Evolutionary conservation across 495 filamentous ascomycete genomes (phyloP).

Genomic region (Lophiostoma macrostomum): DNA sequence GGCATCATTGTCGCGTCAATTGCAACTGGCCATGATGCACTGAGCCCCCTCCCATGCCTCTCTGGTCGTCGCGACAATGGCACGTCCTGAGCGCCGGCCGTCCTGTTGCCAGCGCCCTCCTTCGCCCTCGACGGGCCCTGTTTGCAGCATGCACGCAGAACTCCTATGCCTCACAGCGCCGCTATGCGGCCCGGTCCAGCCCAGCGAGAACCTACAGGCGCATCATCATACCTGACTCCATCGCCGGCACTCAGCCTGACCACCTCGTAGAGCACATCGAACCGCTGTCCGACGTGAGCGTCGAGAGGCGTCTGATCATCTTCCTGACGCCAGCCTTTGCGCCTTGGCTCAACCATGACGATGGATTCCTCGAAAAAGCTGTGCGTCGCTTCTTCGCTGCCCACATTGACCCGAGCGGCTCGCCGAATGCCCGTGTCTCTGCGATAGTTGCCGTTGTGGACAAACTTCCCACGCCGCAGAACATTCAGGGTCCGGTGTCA

Average conservation of each 20-base stretch:
- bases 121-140: not conserved
- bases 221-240: constrained; percentile 20
- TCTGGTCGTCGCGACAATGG: constrained; percentile 15
- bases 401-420: not conserved
- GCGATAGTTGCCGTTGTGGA: constrained; percentile 32
- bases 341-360: constrained; percentile 24
- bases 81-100: constrained; percentile 1
- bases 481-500: not conserved
- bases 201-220: constrained; percentile 3
- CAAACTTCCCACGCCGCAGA: constrained; percentile 23
- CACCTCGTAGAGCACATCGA: constrained; percentile 19
- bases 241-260: constrained; percentile 4
- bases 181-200: not conserved
- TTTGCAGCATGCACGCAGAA: not conserved
- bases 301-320: constrained; percentile 11
- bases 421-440: constrained; percentile 6
- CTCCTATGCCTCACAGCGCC: not conserved
- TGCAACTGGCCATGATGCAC: constrained; percentile 3
- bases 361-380: constrained; percentile 23
- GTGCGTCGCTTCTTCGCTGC: not conserved
- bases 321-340: constrained; percentile 32
- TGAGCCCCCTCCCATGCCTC: constrained; percentile 19
- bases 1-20: not conserved
- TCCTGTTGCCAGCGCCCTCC: not conserved
- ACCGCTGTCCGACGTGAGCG: not conserved